Percentiles rank a stretch among this genome's conserved stretches.
Conservation (phyloP, 495 filamentous ascomycete species). For the Daldinia decipiens region DNA sequence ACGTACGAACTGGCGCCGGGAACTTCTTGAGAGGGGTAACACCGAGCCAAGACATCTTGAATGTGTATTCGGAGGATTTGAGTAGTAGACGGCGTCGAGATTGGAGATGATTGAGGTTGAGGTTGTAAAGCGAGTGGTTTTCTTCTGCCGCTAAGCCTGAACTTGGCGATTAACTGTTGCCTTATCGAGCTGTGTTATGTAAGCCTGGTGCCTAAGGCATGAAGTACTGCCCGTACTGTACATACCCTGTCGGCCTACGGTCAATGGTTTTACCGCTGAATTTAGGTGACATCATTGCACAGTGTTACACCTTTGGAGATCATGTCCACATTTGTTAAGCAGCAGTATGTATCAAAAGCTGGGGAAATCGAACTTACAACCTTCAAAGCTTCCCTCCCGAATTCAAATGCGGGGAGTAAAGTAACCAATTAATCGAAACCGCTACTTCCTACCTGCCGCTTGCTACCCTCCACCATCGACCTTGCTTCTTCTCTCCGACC, state of each 20-base stretch:
- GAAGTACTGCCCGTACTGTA: too few relatives aligned
- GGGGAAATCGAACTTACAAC: constrained; percentile 35
- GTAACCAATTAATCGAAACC: constrained; percentile 45
- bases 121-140: constrained; percentile 56
- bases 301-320: constrained; percentile 7
- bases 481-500: constrained; percentile 5
- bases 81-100: constrained; percentile 37
- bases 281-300: constrained; percentile 35
- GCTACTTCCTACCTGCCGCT: constrained; percentile 39
- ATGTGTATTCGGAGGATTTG: constrained; percentile 46
- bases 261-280: constrained; percentile 23
- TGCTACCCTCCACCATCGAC: constrained; percentile 17
- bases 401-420: constrained; percentile 39
- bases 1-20: constrained; percentile 85
- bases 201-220: neutral
- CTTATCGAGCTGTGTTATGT: constrained; percentile 17
- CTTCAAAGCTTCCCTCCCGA: constrained; percentile 3
- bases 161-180: constrained; percentile 18
- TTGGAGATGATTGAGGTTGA: constrained; percentile 39
- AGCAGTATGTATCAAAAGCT: constrained; percentile 32
- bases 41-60: constrained; percentile 80
- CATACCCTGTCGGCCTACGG: neutral
- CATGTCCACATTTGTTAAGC: constrained; percentile 21
- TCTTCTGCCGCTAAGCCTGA: constrained; percentile 38
- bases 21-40: constrained; percentile 81